A percentile compares a stretch with the other conserved stretches of the same genome.
Evolutionary conservation across 2,329 filamentous ascomycete genomes (phyloP).

Genomic region (Tolypocladium sp.): DNA sequence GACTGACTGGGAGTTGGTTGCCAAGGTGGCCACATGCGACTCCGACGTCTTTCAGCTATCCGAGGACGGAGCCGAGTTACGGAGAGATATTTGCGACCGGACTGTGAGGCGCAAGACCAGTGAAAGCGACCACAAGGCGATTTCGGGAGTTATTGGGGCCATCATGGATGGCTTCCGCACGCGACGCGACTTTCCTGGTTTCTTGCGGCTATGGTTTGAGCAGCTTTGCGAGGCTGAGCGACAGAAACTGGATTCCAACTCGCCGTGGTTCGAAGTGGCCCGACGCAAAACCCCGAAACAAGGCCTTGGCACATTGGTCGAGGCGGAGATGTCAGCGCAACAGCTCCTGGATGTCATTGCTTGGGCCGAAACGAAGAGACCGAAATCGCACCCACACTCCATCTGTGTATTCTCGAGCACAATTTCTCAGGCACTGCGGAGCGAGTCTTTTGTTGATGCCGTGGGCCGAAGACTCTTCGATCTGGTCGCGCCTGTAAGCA

Average conservation of each 20-base stretch:
- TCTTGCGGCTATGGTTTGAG: slow-evolving; percentile 37
- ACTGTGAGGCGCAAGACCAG: slow-evolving; percentile 13
- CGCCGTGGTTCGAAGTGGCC: slow-evolving; percentile 23
- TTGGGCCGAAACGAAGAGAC: slow-evolving; percentile 29
- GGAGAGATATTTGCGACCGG: slow-evolving; percentile 29
- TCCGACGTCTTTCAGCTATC: slow-evolving; percentile 36
- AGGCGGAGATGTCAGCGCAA: slow-evolving; percentile 33
- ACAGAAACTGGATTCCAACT: slow-evolving; percentile 13
- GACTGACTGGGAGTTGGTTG: slow-evolving; percentile 34
- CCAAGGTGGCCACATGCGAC: slow-evolving; percentile 32
- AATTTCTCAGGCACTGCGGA: slow-evolving; percentile 30
- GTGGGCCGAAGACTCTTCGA: slow-evolving; percentile 29
- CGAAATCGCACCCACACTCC: slow-evolving; percentile 19
- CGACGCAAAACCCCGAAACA: slow-evolving; percentile 8
- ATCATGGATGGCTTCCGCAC: slow-evolving; percentile 35
- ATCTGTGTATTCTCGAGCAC: slow-evolving; percentile 33
- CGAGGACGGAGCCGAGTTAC: slow-evolving; percentile 26
- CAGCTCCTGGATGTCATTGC: slow-evolving; percentile 33
- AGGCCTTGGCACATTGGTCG: slow-evolving; percentile 19
- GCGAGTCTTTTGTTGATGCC: slow-evolving; percentile 32
- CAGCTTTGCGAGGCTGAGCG: slow-evolving; percentile 28
- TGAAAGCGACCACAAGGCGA: slow-evolving; percentile 10
- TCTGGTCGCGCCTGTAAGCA: slow-evolving; percentile 18
- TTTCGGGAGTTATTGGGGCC: slow-evolving; percentile 27
- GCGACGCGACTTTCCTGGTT: slow-evolving; percentile 33